Percentiles rank a stretch among this genome's conserved stretches.
phyloP scores from a whole-genome alignment of 306 rosid genomes.

The Cucurbita pepo region DNA sequence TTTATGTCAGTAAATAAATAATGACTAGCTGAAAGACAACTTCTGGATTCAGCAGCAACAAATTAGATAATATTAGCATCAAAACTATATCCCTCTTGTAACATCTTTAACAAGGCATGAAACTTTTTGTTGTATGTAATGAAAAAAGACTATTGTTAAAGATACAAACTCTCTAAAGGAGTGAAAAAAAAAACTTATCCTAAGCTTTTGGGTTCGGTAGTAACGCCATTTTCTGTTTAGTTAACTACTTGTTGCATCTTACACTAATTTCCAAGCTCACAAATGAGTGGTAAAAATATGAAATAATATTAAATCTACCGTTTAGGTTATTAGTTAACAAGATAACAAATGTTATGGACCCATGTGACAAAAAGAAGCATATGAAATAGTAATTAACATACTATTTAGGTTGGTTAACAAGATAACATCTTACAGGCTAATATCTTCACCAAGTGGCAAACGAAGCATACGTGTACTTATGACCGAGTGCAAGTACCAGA shows the following conservation, averaged over 20 bases:
- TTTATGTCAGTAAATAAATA: slow-evolving; percentile 11
- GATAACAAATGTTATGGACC: too few relatives aligned
- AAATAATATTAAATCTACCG: too few relatives aligned
- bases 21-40: neutral
- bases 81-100: neutral
- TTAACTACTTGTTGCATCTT: neutral
- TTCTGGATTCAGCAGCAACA: neutral
- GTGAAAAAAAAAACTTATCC: too few relatives aligned
- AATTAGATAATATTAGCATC: neutral
- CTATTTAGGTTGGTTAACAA: neutral
- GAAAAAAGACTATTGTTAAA: too few relatives aligned
- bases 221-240: too few relatives aligned
- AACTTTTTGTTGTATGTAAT: too few relatives aligned
- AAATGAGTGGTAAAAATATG: neutral
- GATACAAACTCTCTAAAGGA: too few relatives aligned
- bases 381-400: too few relatives aligned
- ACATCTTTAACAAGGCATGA: neutral
- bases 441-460: neutral
- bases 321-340: too few relatives aligned
- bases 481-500: neutral
- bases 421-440: neutral
- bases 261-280: neutral
- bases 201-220: too few relatives aligned
- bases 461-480: neutral
- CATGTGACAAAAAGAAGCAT: too few relatives aligned